These are phyloP conservation scores for Didymella segeticola DNA, from an alignment of 2,329 filamentous ascomycete genomes.

Conservation along the genomic window DNA sequence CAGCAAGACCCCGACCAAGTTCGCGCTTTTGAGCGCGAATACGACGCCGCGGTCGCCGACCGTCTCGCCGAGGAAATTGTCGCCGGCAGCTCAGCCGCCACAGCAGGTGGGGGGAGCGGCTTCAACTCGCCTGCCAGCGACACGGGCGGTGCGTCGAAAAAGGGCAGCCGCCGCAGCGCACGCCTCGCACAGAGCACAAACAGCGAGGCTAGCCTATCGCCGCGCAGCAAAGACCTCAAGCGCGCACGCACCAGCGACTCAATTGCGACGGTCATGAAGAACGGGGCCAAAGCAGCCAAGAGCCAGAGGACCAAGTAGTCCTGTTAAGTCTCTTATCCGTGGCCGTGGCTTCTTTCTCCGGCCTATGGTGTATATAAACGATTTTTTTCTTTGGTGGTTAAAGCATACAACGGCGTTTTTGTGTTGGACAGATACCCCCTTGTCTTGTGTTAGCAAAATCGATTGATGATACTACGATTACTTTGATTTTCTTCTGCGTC, in stretches of 20 bases:
- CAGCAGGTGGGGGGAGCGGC: constrained; percentile 57
- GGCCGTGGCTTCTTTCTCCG: too few species aligned
- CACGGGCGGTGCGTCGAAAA: background rate
- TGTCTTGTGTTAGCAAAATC: too few species aligned
- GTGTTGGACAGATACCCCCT: too few species aligned
- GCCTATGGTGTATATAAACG: too few species aligned
- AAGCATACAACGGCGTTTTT: too few species aligned
- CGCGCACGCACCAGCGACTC: constrained; percentile 20
- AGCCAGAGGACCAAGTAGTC: constrained; percentile 9
- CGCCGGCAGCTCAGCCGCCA: constrained; percentile 57
- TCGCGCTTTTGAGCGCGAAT: constrained; percentile 53
- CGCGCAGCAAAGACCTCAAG: constrained; percentile 20
- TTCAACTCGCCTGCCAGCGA: constrained; percentile 50
- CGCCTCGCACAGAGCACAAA: background rate
- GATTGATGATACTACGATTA: too few species aligned
- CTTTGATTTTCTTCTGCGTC: too few species aligned
- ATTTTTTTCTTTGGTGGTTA: too few species aligned
- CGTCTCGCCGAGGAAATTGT: constrained; percentile 57
- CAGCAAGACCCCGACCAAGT: constrained; percentile 52
- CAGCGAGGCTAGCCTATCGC: constrained; percentile 7
- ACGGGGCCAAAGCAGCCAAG: constrained; percentile 1
- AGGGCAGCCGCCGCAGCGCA: background rate
- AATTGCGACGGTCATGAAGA: background rate
- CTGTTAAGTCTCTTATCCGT: too few species aligned
- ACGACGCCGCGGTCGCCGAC: constrained; percentile 56